A percentile compares a stretch with the other conserved stretches of the same genome.
Conservation (phyloP, 169 alveolate species). For the Plasmodium billcollinsi region DNA sequence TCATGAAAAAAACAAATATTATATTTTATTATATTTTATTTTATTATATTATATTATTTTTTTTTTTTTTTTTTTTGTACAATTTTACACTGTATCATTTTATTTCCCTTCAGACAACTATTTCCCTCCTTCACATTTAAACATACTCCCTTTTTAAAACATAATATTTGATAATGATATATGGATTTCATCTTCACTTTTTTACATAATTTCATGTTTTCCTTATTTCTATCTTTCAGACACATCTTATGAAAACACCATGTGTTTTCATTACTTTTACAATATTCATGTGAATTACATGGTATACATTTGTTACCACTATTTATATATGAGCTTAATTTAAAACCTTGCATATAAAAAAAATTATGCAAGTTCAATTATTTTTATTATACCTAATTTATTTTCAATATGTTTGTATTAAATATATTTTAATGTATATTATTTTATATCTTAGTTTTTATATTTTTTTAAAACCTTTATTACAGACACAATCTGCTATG, state of each 20-base stretch:
- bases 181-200: constrained; percentile 11
- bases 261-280: constrained; percentile 28
- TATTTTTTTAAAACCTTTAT: constrained; percentile 32
- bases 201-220: constrained; percentile 13
- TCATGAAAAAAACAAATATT: not conserved
- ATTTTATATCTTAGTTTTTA: constrained; percentile 7
- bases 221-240: constrained; percentile 29
- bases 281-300: constrained; percentile 32
- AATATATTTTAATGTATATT: not conserved
- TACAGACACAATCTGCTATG: constrained; percentile 34
- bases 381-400: not conserved
- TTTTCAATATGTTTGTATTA: not conserved
- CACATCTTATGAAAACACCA: constrained; percentile 67
- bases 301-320: constrained; percentile 8
- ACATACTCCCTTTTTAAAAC: constrained; percentile 64
- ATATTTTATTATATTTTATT: no score
- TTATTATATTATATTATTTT: not conserved
- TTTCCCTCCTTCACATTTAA: constrained; percentile 22
- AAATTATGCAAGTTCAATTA: not conserved
- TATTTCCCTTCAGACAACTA: constrained; percentile 56
- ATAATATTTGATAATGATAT: constrained; percentile 33
- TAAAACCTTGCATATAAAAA: constrained; percentile 45
- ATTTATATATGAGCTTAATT: constrained; percentile 1
- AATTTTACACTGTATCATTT: constrained; percentile 74
- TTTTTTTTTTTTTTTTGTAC: constrained; percentile 25